phyloP scores from a whole-genome alignment of 257 asterid species.

The Leptodermis oblonga region DNA sequence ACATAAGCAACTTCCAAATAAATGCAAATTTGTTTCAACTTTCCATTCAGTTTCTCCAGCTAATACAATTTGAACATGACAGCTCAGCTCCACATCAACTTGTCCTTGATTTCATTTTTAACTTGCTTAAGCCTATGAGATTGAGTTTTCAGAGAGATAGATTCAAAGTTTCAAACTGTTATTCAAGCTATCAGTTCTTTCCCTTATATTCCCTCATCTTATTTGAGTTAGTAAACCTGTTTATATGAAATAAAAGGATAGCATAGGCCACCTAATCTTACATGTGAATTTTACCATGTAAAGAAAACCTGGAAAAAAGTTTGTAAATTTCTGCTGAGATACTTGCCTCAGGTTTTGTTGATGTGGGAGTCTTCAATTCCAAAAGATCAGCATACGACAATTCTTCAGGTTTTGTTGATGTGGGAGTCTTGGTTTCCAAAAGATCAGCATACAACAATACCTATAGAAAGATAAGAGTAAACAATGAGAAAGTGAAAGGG shows the following conservation, averaged over 20 bases:
- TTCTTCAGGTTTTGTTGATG: slow-evolving; percentile 41
- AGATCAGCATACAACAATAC: slow-evolving; percentile 50
- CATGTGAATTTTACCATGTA: not conserved
- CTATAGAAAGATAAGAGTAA: slow-evolving; percentile 32
- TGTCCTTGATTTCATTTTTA: not conserved
- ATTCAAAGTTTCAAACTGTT: not conserved
- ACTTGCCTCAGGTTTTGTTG: slow-evolving; percentile 43
- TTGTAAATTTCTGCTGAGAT: not conserved
- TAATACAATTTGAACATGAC: not conserved
- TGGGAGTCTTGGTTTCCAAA: slow-evolving; percentile 43
- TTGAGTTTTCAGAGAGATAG: not conserved
- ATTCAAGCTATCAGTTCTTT: not conserved
- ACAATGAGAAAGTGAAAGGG: not conserved
- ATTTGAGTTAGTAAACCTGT: not conserved
- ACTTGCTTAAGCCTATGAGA: not conserved
- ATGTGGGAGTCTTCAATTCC: slow-evolving; percentile 39
- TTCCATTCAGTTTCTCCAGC: not conserved
- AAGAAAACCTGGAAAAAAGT: not conserved
- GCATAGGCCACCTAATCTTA: not conserved
- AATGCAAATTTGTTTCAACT: not conserved
- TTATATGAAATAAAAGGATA: not conserved
- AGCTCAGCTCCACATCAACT: not conserved
- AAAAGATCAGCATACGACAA: slow-evolving; percentile 49
- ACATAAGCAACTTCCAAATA: too few relatives aligned
- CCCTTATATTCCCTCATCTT: not conserved